phyloP scores from a whole-genome alignment of 768 basidiomycete genomes.

The Trametes villosa region DNA sequence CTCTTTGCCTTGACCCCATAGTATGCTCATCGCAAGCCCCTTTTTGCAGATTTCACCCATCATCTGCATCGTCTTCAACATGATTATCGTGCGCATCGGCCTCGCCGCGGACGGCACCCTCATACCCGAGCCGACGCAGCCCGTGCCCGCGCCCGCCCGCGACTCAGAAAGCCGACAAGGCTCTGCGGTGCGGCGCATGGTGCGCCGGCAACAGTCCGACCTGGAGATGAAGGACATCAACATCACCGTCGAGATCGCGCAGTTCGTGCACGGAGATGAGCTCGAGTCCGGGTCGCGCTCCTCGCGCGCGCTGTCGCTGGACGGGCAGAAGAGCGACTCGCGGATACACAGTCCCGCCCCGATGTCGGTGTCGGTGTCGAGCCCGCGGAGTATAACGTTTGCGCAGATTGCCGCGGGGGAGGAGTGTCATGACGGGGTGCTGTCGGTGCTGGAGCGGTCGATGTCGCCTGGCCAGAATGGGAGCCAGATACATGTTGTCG shows the following conservation, averaged over 20 bases:
- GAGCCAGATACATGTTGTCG: constrained; percentile 3
- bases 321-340: neutral
- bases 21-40: neutral
- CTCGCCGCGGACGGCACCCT: constrained; percentile 8
- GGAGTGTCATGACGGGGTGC: neutral
- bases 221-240: constrained; percentile 16
- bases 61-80: constrained; percentile 18
- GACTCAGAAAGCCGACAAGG: neutral
- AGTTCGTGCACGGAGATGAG: constrained; percentile 4
- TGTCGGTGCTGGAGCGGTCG: neutral
- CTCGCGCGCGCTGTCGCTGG: neutral
- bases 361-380: no score
- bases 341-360: neutral
- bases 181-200: constrained; percentile 1
- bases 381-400: no score
- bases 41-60: constrained; percentile 10
- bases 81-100: constrained; percentile 19
- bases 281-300: neutral
- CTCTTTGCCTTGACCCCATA: neutral
- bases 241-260: constrained; percentile 18
- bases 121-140: neutral
- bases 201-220: neutral
- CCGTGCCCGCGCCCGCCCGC: neutral
- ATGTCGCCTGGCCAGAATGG: neutral
- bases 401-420: no score